Conservation (phyloP, 2,329 filamentous ascomycete genomes). For the Madurella fahalii region DNA sequence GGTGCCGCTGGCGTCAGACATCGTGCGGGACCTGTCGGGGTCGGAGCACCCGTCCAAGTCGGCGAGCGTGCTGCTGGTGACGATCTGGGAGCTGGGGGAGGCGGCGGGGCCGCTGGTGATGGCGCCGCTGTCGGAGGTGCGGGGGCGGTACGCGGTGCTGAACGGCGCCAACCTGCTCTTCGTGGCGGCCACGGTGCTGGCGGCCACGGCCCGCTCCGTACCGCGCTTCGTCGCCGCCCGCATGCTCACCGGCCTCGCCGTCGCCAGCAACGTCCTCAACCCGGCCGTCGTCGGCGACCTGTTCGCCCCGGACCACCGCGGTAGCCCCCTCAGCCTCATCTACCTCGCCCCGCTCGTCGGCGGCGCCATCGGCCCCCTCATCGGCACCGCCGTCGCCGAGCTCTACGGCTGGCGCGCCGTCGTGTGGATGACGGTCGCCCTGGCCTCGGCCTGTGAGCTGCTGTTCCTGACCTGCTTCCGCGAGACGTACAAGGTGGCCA, state of each 20-base stretch:
- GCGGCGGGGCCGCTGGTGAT: slow-evolving; percentile 57
- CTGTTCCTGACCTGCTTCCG: slow-evolving; percentile 48
- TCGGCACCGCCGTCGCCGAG: slow-evolving; percentile 52
- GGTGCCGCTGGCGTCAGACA: slow-evolving; percentile 49
- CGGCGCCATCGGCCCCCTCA: slow-evolving; percentile 53
- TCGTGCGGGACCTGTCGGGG: slow-evolving; percentile 44
- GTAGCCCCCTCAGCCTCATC: slow-evolving; percentile 54
- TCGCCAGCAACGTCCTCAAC: slow-evolving; percentile 60
- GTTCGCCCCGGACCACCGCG: slow-evolving; percentile 53
- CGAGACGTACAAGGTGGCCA: slow-evolving; percentile 59
- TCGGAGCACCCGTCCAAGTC: slow-evolving; percentile 38
- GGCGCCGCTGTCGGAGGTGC: slow-evolving; percentile 59
- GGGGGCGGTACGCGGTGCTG: slow-evolving; percentile 53
- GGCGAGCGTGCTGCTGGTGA: slow-evolving; percentile 59
- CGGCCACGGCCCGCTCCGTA: slow-evolving; percentile 43
- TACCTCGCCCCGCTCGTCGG: slow-evolving; percentile 55
- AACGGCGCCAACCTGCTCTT: slow-evolving; percentile 50
- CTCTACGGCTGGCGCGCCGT: slow-evolving; percentile 51
- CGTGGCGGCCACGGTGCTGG: slow-evolving; percentile 44
- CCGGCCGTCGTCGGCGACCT: slow-evolving; percentile 63
- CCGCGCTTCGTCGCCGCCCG: slow-evolving; percentile 50
- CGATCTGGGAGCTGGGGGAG: slow-evolving; percentile 66
- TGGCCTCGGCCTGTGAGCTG: slow-evolving; percentile 48
- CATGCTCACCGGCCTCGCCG: slow-evolving; percentile 57
- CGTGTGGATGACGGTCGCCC: slow-evolving; percentile 45